Base-by-base conservation (phyloP, 169 alveolate species). In the Plasmodium blacklocki region DNA sequence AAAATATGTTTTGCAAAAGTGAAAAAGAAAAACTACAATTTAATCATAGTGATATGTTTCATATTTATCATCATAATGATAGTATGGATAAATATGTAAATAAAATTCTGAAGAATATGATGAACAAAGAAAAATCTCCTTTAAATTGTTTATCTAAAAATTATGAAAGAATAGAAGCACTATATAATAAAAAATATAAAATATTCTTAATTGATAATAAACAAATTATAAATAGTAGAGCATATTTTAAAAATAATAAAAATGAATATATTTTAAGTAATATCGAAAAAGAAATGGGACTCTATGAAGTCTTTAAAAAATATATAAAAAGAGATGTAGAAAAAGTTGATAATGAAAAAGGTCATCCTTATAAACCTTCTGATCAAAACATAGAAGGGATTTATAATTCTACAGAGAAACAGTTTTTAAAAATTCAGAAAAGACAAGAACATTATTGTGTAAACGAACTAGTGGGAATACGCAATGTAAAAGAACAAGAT, bases 91-190 rank as follows among this genome's bases (percentile, higher is more conserved):
- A 26, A 32, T 83, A 83, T 32, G 23, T 83, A 68, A 83, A 83
- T 83, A 67, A 71, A 83, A 83, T 83, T 68, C 47, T 83, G 56
- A 83, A 71, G 23, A 83, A 70, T 45, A 70, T 83, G 14, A 2
- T 83, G 9, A 71, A 83, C 66, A 83, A 71, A 39, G 50, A 83
- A 18, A 83, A 43, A 60, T 71, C 91, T 9, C 74, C 58, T 43
- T 70, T 68, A 62, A 83, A 83, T 83, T 56, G 58, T 14, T 23
- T 83, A 32, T 83, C 91, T 1, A 83, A 83, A 70, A 83, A 43
- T 45, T 83, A 68, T 21, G 58, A 83, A 71, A 21, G 91, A 70
- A 83, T 83, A 68, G 80, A 83, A 83, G 50, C 75, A 15, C 68
- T 83, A 29, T 83, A 83, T 32, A 83, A 83, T 54, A 60, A 59